Evolutionary conservation across 352 stramenopile species (phyloP), one percentile per base, ranked within the genome.

Genomic region (Thraustochytrium striatum): DNA sequence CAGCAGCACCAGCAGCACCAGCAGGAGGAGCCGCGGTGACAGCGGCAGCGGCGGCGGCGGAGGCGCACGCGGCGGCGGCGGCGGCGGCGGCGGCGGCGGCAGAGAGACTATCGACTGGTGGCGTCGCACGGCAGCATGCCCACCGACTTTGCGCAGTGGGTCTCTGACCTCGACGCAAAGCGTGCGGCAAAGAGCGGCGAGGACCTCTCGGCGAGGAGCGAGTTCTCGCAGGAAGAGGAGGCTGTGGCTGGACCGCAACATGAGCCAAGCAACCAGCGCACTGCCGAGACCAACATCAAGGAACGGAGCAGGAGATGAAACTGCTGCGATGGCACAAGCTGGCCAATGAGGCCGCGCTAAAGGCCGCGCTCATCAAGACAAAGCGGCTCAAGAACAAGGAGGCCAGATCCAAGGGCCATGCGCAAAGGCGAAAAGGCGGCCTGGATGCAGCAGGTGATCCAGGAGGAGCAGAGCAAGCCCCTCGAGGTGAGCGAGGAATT

Each of bases 281-380:
- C 59, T 5, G 65, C 65, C 5, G 65, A 75, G 50, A 43, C 7
- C 21, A 75, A 75, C 7, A 30, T 75, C 44, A 75, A 80, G 47
- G 70, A 93, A 70, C 72, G 0, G 86, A 96, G n/a, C 89, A 95
- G 57, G 92, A 97, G 82, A 93, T 97, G 86, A 96, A 97, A 85
- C 84, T 97, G 52, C 87, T 97, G 57, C 91, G 94, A 61, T 97
- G 92, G 92, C 92, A 97, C 85, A 97, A 97, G 78, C 88, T 97
- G 28, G 91, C 91, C 9, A 97, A 97, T 68, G 90, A 97, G 81
- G 90, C 92, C 1, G 92, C 92, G 19, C 85, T 97, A 30, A 96
- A 97, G 79, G 91, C 90, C 16, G 89, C 89, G 16, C 88, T 94
- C 79, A 93, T 94, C 85, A 93, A 93, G 78, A 93, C 87, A 5